These are phyloP conservation scores for Cystofilobasidium capitatum DNA, from an alignment of 768 basidiomycete species.

Conservation along the genomic window DNA sequence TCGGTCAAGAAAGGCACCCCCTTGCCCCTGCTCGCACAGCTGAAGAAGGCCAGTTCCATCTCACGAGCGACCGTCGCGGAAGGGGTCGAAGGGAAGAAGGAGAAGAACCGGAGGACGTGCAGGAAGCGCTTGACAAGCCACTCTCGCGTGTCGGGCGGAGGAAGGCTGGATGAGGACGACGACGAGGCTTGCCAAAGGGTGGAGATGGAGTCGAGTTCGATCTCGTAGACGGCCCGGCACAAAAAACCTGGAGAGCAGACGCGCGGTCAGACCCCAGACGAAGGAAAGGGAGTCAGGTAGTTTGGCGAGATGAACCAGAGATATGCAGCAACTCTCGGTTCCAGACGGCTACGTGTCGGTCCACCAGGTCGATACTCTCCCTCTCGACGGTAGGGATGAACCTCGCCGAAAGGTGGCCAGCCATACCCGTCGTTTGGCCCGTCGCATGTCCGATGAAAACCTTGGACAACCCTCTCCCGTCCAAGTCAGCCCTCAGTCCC, in stretches of 20 bases:
- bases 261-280: neutral
- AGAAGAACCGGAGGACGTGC: constrained; percentile 81
- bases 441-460: constrained; percentile 92
- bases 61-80: constrained; percentile 62
- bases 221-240: constrained; percentile 70
- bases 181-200: constrained; percentile 17
- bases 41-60: constrained; percentile 71
- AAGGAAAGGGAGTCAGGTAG: neutral
- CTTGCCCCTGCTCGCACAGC: constrained; percentile 45
- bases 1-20: constrained; percentile 66
- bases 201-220: constrained; percentile 52
- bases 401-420: constrained; percentile 60
- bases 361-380: constrained; percentile 84
- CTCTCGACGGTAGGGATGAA: constrained; percentile 96
- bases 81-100: constrained; percentile 78
- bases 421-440: constrained; percentile 72
- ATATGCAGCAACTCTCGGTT: constrained; percentile 72
- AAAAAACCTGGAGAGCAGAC: constrained; percentile 56
- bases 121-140: constrained; percentile 55
- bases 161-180: neutral
- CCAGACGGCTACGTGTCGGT: constrained; percentile 63
- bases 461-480: constrained; percentile 64
- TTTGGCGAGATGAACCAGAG: neutral
- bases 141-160: neutral
- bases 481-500: constrained; percentile 74